phyloP scores from a whole-genome alignment of 352 stramenopile genomes.

The Aphanomyces euteiches region DNA sequence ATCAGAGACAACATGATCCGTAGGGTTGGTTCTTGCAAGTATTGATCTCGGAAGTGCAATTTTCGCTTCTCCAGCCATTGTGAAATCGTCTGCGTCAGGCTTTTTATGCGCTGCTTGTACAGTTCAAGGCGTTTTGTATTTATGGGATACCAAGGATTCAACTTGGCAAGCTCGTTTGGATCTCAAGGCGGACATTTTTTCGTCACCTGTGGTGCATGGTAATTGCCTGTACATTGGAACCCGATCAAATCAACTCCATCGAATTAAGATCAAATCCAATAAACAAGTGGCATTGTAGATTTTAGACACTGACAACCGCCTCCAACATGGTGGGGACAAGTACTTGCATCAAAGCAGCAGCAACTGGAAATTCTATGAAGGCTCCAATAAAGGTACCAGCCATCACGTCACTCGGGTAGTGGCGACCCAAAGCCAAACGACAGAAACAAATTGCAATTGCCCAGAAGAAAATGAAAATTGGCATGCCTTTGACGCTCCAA shows the following conservation, averaged over 20 bases:
- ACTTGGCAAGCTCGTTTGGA: background rate
- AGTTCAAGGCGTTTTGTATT: background rate
- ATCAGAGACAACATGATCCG: too few species aligned
- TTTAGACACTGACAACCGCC: background rate
- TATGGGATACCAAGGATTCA: background rate
- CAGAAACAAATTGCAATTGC: conserved; percentile 69
- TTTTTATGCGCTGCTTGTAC: background rate
- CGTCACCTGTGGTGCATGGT: background rate
- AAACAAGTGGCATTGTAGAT: background rate
- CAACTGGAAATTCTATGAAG: conserved; percentile 54
- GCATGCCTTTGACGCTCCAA: conserved; percentile 11
- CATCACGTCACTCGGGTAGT: conserved; percentile 77
- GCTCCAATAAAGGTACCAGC: conserved; percentile 58
- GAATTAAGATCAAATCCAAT: background rate
- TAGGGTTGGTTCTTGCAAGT: background rate
- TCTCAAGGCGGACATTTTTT: background rate
- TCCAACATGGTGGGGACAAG: conserved; percentile 18
- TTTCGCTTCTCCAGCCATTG: conserved; percentile 13
- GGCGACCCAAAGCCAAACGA: conserved; percentile 68
- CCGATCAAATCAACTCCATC: background rate
- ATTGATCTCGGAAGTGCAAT: conserved; percentile 2
- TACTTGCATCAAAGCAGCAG: conserved; percentile 36
- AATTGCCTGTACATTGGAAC: conserved; percentile 5
- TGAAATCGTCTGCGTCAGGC: background rate
- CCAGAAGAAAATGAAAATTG: conserved; percentile 42